Evolutionary conservation across 441 rosid genomes (phyloP).

Genomic region (Syzygium syzygioides): DNA sequence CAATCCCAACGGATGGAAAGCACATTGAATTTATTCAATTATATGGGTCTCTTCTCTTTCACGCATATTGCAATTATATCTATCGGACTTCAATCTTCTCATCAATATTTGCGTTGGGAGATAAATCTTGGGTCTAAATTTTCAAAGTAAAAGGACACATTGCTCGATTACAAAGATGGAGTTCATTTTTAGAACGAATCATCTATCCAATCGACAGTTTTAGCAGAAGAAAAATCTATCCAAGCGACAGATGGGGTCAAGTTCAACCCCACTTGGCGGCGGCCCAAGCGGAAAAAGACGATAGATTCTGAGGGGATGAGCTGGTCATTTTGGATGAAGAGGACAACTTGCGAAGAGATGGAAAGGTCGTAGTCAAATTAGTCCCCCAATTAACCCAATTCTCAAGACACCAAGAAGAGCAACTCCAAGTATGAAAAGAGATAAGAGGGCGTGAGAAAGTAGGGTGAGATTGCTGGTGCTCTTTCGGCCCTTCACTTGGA

Average conservation of each 20-base stretch:
- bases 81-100: background rate
- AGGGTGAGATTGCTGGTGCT: slow-evolving; percentile 17
- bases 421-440: background rate
- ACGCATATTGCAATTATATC: fast-evolving
- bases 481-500: slow-evolving; percentile 43
- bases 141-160: background rate
- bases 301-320: background rate
- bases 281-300: background rate
- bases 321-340: background rate
- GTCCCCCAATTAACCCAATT: background rate
- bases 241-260: background rate
- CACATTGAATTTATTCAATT: background rate
- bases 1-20: background rate
- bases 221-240: no score
- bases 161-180: background rate
- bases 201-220: background rate
- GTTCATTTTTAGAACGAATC: background rate
- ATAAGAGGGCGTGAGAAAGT: slow-evolving; percentile 12
- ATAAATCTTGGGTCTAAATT: background rate
- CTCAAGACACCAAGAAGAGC: background rate
- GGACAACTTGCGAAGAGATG: background rate
- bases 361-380: background rate
- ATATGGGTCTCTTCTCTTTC: background rate
- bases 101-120: background rate
- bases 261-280: background rate